These are phyloP conservation scores for Panicum virgatum DNA, from an alignment of 202 grass and related monocot genomes.

Conservation along the genomic window DNA sequence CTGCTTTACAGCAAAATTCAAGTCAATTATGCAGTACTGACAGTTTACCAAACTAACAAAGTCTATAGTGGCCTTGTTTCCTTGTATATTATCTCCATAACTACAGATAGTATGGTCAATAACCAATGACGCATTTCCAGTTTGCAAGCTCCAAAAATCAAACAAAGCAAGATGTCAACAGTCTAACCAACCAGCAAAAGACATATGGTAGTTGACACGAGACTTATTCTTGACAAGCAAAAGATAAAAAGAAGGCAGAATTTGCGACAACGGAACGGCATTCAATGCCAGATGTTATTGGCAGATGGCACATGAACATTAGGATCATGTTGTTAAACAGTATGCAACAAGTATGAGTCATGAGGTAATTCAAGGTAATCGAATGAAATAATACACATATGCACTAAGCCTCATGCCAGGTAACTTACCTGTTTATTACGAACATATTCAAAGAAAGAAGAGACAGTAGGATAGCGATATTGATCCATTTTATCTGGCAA, in stretches of 20 bases:
- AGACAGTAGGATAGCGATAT: constrained; percentile 44
- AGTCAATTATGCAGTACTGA: not conserved
- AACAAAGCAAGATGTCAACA: constrained; percentile 20
- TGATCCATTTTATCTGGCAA: constrained; percentile 40
- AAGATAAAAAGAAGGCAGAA: not conserved
- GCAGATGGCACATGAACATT: not conserved
- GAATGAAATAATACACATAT: not conserved
- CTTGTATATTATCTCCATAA: too few relatives aligned
- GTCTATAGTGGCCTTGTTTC: not conserved
- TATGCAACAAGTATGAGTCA: constrained; percentile 16
- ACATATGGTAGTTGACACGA: not conserved
- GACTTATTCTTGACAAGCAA: not conserved
- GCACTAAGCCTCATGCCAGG: not conserved
- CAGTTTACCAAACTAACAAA: not conserved
- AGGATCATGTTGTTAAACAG: not conserved
- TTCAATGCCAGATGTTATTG: not conserved
- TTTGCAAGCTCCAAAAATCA: not conserved
- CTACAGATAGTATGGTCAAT: not conserved
- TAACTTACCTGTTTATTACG: constrained; percentile 66
- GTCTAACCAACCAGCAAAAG: not conserved
- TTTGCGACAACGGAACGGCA: not conserved
- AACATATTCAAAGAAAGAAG: constrained; percentile 74
- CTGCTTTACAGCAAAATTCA: not conserved
- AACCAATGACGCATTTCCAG: not conserved
- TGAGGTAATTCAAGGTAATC: constrained; percentile 9